Evolutionary conservation across 192 early-diverging fungal genomes (phyloP).

Genomic region (Piromyces finnis): DNA sequence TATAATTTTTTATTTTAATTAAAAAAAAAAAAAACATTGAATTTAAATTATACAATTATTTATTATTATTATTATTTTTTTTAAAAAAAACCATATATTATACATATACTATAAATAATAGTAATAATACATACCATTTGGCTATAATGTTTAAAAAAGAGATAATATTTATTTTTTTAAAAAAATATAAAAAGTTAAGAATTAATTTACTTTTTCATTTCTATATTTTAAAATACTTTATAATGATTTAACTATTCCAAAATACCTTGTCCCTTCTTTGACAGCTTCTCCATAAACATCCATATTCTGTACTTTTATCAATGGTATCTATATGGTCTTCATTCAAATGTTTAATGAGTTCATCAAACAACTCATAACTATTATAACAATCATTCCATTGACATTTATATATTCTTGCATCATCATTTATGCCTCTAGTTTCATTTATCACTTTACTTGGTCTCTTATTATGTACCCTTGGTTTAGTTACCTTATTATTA

Average conservation of each 20-base stretch:
- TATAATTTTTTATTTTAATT: neutral
- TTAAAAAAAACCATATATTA: too few relatives aligned
- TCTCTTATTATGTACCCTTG: neutral
- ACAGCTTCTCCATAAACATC: neutral
- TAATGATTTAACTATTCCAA: too few relatives aligned
- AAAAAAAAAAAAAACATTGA: neutral
- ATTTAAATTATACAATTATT: too few relatives aligned
- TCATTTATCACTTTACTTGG: neutral
- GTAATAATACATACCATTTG: too few relatives aligned
- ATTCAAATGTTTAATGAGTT: neutral
- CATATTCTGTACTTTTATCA: neutral
- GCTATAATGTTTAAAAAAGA: too few relatives aligned
- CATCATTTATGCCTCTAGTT: too few relatives aligned
- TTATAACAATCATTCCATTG: neutral
- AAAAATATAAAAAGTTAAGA: too few relatives aligned
- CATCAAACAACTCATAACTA: neutral
- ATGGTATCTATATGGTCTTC: neutral
- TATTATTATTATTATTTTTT: too few relatives aligned
- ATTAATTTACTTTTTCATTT: too few relatives aligned
- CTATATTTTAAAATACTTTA: too few relatives aligned
- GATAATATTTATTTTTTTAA: too few relatives aligned
- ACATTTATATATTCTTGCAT: neutral
- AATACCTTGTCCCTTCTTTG: neutral
- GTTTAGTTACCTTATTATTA: neutral
- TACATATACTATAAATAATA: too few relatives aligned